Evolutionary conservation across 495 filamentous ascomycete genomes (phyloP), one percentile per base, ranked within the genome.

Genomic region (Xylaria nigripes): DNA sequence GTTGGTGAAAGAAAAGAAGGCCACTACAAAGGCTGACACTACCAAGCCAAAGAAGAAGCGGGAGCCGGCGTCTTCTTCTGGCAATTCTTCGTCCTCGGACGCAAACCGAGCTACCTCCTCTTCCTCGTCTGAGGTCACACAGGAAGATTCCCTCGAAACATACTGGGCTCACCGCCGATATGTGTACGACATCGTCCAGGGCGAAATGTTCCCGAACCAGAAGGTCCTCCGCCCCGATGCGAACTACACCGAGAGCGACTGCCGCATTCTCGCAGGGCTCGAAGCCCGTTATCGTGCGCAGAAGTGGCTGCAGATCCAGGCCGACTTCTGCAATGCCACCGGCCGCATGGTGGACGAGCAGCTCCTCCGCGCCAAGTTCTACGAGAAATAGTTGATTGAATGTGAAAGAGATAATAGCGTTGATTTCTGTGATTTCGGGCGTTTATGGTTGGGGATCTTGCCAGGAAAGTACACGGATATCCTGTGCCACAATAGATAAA

Each of bases 291-390:
- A 64, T 45, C 45, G 45, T 7, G 48, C 58, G 36, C 38, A 62
- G 32, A 70, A 64, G 51, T 71, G 65, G 63, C 49, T 68, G 21
- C 27, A 62, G 6, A 60, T 72, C 23, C 61, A 68, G 34, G 54
- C 63, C 24, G 63, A 53, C 0, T 72, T 73, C 58, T 70, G 59
- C 30, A 70, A 68, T 38, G 51, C 59, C 44, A 70, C 70, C 1
- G 70, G 70, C 1, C 58, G 64, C 42, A 63, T 64, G 61, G 54
- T 73, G 2, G 50, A 46, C 8, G 48, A 46, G 2, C 59, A 64
- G 40, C 23, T 69, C n/a, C 55, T 73, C 36, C 56, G 62, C 62
- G 30, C 51, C 25, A 69, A 70, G 63, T 69, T 69, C 40, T 45
- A 44, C 25, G 58, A 60, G 16, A 46, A 50, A 24, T 19, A n/a